phyloP scores from a whole-genome alignment of 2,329 filamentous ascomycete genomes.

The Phyllosticta citrichinensis region DNA sequence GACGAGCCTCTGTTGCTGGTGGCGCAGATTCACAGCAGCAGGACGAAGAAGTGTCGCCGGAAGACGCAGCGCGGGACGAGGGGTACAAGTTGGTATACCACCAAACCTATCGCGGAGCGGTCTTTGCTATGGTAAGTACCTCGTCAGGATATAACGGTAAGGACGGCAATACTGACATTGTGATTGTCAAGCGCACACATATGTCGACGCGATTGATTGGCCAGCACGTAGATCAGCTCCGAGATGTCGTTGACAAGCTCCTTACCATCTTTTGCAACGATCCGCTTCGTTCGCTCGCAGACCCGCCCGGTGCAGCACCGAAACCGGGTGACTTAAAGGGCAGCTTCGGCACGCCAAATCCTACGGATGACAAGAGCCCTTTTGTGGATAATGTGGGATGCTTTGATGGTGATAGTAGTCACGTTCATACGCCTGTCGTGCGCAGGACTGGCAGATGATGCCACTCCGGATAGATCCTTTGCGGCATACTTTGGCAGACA shows the following conservation, averaged over 20 bases:
- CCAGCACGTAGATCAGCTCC: conserved; percentile 31
- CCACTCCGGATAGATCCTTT: neutral
- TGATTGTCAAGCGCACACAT: conserved; percentile 23
- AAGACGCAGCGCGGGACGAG: conserved; percentile 33
- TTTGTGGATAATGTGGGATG: neutral
- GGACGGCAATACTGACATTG: neutral
- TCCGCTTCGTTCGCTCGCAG: conserved; percentile 16
- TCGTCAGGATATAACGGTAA: neutral
- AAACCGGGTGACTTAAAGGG: neutral
- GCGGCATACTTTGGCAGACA: neutral
- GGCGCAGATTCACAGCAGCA: neutral
- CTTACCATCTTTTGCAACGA: conserved; percentile 38
- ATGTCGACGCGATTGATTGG: conserved; percentile 29
- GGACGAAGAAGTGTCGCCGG: conserved; percentile 12
- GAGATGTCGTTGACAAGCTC: conserved; percentile 39
- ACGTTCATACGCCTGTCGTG: neutral
- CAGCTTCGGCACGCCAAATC: neutral
- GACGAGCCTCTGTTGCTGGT: neutral
- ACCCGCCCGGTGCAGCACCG: neutral
- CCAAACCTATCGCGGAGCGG: conserved; percentile 39
- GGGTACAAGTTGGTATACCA: conserved; percentile 45
- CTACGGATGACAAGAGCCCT: neutral
- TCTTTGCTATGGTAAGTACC: conserved; percentile 35
- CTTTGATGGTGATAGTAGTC: neutral
- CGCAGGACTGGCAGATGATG: neutral